phyloP scores from a whole-genome alignment of 2,329 filamentous ascomycete genomes.

The Nigrospora osmanthi region DNA sequence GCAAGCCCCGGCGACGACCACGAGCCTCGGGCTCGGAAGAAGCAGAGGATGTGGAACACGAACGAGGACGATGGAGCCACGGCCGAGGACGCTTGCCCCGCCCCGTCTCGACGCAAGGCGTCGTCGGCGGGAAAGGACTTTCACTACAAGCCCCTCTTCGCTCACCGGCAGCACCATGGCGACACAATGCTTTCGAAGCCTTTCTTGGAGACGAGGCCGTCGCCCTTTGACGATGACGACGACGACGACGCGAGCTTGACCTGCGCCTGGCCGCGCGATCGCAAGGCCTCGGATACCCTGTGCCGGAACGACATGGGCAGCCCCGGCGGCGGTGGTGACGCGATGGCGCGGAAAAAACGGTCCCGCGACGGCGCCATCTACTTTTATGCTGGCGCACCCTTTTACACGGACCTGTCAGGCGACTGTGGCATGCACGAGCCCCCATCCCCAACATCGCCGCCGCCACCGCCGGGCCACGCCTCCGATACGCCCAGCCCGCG shows the following conservation, averaged over 20 bases:
- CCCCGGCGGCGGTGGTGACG: too few species aligned
- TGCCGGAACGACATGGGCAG: too few species aligned
- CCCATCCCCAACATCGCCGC: conserved; percentile 13
- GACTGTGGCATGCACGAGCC: conserved; percentile 40
- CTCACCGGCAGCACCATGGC: conserved; percentile 25
- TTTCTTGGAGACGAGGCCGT: conserved; percentile 18
- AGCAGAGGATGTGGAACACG: too few species aligned
- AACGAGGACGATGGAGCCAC: too few species aligned
- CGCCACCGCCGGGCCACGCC: conserved; percentile 7
- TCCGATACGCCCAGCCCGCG: conserved; percentile 33
- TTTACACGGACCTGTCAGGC: conserved; percentile 75
- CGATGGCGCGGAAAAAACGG: conserved; percentile 37
- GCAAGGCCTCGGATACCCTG: too few species aligned
- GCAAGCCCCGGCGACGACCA: too few species aligned
- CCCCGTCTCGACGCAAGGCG: too few species aligned
- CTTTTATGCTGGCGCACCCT: conserved; percentile 73
- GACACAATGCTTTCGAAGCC: conserved; percentile 7
- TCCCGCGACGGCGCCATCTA: conserved; percentile 68
- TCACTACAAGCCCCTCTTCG: conserved; percentile 58
- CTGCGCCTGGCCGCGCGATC: too few species aligned
- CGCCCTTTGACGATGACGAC: conserved; percentile 5
- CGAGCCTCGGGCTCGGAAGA: too few species aligned
- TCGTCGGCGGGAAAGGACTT: conserved; percentile 35
- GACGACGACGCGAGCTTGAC: background rate
- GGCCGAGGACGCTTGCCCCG: too few species aligned